Evolutionary conservation across 139 green algal species (phyloP).

Genomic region (Diplosphaera chodatii): DNA sequence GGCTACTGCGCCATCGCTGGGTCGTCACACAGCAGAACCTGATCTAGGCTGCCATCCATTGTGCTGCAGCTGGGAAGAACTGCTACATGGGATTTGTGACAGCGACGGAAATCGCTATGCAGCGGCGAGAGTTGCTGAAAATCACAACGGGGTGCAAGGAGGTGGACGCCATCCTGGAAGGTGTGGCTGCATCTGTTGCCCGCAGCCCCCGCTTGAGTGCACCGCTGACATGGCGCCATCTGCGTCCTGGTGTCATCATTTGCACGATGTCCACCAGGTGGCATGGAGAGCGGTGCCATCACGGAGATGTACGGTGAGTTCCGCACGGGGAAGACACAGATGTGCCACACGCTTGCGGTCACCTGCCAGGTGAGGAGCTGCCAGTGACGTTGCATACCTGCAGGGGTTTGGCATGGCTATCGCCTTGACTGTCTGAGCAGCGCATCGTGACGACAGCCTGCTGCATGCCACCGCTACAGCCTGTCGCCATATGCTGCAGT

Average conservation of each 20-base stretch:
- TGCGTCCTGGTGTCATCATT: no score
- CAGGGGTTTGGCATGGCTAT: no score
- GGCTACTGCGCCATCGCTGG: no score
- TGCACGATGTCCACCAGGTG: conserved; percentile 44
- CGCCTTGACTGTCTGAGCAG: no score
- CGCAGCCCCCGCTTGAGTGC: no score
- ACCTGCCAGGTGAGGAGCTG: conserved; percentile 75
- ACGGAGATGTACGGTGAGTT: conserved; percentile 92
- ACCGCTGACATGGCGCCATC: no score
- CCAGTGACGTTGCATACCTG: no score
- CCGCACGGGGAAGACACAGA: conserved; percentile 93
- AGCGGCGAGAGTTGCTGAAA: conserved; percentile 75
- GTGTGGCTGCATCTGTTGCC: conserved; percentile 11
- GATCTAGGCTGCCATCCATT: no score
- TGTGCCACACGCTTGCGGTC: conserved; percentile 97
- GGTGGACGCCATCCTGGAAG: conserved; percentile 86
- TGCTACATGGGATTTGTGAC: conserved; percentile 94
- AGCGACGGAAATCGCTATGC: conserved; percentile 69
- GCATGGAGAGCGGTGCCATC: conserved; percentile 95
- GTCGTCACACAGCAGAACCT: background rate
- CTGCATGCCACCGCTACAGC: no score
- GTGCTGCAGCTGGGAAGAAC: conserved; percentile 75
- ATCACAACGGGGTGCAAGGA: conserved; percentile 88
- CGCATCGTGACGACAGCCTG: no score
- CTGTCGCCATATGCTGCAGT: conserved; percentile 45